Conservation (phyloP, 2,329 filamentous ascomycete species). For the Hymenoscyphus fructigenus region DNA sequence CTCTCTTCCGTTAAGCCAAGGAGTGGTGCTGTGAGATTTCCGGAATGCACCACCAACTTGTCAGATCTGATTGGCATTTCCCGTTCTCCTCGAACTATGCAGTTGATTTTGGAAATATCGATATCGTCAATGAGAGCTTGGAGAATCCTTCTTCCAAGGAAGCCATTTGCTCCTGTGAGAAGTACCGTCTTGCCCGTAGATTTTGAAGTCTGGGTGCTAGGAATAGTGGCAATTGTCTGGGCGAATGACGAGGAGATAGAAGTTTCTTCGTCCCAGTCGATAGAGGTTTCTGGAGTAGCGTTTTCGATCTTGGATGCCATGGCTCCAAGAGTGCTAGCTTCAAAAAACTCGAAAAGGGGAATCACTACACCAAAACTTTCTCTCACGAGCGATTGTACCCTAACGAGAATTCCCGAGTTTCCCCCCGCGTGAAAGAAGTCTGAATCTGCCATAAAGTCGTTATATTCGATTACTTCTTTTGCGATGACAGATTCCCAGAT, state of each 20-base stretch:
- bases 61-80: conserved; percentile 2
- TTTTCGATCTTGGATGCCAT: conserved; percentile 33
- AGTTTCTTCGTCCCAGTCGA: conserved; percentile 21
- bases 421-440: conserved; percentile 24
- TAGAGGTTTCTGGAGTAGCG: not conserved
- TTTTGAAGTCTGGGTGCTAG: not conserved
- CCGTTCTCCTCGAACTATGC: conserved; percentile 36
- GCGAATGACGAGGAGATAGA: not conserved
- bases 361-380: conserved; percentile 22
- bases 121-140: conserved; percentile 35
- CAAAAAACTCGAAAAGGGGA: conserved; percentile 40
- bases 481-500: conserved; percentile 20
- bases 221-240: not conserved
- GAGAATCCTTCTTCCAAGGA: conserved; percentile 42
- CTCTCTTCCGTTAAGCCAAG: conserved; percentile 41
- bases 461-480: not conserved
- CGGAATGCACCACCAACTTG: conserved; percentile 36
- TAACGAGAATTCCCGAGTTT: conserved; percentile 20
- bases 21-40: conserved; percentile 37
- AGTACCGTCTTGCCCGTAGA: conserved; percentile 18
- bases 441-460: conserved; percentile 5
- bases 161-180: conserved; percentile 43
- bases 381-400: conserved; percentile 13
- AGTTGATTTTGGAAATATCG: conserved; percentile 41
- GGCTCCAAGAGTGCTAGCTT: conserved; percentile 38